These are phyloP conservation scores for Colletotrichum sojae DNA, from an alignment of 2,329 filamentous ascomycete species.

Conservation along the genomic window DNA sequence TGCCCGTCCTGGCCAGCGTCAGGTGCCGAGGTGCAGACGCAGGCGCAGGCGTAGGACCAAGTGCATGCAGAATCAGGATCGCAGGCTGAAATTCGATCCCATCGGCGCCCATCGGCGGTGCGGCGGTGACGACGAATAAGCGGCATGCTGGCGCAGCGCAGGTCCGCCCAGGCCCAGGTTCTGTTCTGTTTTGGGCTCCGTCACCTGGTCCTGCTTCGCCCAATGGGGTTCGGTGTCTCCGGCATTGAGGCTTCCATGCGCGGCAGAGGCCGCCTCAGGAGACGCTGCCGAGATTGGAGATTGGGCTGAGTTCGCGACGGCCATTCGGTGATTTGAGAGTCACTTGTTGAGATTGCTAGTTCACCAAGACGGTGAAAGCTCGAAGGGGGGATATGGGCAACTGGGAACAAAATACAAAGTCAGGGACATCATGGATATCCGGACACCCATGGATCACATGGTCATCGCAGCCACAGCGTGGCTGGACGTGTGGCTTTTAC, in stretches of 20 bases:
- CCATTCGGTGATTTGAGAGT: conserved; percentile 6
- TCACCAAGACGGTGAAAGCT: conserved; percentile 7
- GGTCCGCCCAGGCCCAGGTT: conserved; percentile 15
- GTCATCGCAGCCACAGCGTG: no score
- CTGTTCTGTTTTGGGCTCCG: conserved; percentile 9
- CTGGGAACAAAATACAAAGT: not conserved
- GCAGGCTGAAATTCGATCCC: not conserved
- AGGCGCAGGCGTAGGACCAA: not conserved
- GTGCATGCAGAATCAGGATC: not conserved
- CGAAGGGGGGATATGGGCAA: not conserved
- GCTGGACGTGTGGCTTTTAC: no score
- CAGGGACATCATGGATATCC: no score
- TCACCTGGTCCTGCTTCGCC: conserved; percentile 26
- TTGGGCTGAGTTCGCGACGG: not conserved
- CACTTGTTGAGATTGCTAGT: not conserved
- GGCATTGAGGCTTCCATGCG: conserved; percentile 9
- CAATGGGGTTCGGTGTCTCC: conserved; percentile 24
- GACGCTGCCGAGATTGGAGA: conserved; percentile 12
- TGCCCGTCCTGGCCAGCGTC: conserved; percentile 4
- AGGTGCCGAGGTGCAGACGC: conserved; percentile 28
- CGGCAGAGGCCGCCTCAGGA: conserved; percentile 15
- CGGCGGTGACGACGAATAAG: not conserved
- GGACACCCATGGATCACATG: no score
- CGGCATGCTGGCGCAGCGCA: not conserved
- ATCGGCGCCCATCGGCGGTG: not conserved